These are phyloP conservation scores for Pestalotiopsis sp. DNA, from an alignment of 2,329 filamentous ascomycete species.

Conservation along the genomic window DNA sequence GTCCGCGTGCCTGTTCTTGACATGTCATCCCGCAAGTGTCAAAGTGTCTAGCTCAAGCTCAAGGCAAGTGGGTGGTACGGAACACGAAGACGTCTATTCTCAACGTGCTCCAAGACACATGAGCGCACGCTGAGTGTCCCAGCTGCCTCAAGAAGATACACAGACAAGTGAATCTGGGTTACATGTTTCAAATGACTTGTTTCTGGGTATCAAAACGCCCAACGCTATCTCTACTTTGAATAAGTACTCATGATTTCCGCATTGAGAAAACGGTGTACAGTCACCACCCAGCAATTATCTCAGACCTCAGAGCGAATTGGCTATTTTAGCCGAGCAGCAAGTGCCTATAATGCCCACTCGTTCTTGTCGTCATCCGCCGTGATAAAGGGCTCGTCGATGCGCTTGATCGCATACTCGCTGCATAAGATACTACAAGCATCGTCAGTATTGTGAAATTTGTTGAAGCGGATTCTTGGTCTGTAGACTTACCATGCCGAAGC, in stretches of 20 bases:
- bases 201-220: not conserved
- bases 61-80: not conserved
- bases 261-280: not conserved
- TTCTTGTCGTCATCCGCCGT: slow-evolving; percentile 70
- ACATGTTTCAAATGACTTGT: not conserved
- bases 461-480: slow-evolving; percentile 7
- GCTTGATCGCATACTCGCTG: slow-evolving; percentile 91
- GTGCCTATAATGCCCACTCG: slow-evolving; percentile 73
- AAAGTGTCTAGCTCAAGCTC: not conserved
- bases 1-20: not conserved
- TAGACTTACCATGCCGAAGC: slow-evolving; percentile 78
- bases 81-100: not conserved
- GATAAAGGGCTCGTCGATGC: slow-evolving; percentile 92
- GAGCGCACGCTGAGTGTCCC: not conserved
- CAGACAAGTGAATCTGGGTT: not conserved
- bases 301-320: not conserved
- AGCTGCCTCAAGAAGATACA: not conserved
- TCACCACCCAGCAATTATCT: not conserved
- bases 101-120: not conserved
- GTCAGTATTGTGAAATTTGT: slow-evolving; percentile 1
- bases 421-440: slow-evolving; percentile 75
- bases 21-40: not conserved
- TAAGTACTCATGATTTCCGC: not conserved
- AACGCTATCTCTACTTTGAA: not conserved
- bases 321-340: not conserved